Conservation (phyloP, 257 asterid species). For the Rhazya stricta region DNA sequence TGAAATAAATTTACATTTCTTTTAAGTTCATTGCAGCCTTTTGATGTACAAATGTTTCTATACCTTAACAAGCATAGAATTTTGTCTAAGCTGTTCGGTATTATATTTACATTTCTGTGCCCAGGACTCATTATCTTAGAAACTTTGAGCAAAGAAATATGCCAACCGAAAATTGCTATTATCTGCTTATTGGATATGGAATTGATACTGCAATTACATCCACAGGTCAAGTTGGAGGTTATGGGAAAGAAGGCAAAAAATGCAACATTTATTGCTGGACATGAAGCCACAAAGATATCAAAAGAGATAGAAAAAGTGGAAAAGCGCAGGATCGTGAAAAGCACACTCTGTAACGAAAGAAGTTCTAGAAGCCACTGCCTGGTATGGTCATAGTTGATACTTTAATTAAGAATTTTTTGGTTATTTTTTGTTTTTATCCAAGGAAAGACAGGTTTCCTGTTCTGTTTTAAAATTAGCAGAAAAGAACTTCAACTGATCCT, state of each 20-base stretch:
- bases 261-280: constrained; percentile 78
- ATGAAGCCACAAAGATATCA: constrained; percentile 84
- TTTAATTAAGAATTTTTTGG: not conserved
- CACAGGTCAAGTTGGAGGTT: constrained; percentile 77
- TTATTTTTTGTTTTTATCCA: not conserved
- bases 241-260: constrained; percentile 93
- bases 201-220: not conserved
- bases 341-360: constrained; percentile 87
- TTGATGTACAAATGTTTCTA: not conserved
- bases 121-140: not conserved
- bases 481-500: not conserved
- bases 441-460: not conserved
- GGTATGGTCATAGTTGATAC: constrained; percentile 35
- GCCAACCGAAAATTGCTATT: not conserved
- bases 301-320: constrained; percentile 93
- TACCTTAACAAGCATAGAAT: not conserved
- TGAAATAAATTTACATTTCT: not conserved
- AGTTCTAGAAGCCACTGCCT: constrained; percentile 97
- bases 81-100: not conserved
- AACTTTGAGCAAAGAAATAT: not conserved
- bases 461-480: not conserved
- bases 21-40: not conserved
- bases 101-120: not conserved
- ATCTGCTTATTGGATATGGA: not conserved
- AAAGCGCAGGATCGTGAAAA: constrained; percentile 84